Evolutionary conservation across 2,329 filamentous ascomycete genomes (phyloP).

Genomic region (Cadophora malorum): DNA sequence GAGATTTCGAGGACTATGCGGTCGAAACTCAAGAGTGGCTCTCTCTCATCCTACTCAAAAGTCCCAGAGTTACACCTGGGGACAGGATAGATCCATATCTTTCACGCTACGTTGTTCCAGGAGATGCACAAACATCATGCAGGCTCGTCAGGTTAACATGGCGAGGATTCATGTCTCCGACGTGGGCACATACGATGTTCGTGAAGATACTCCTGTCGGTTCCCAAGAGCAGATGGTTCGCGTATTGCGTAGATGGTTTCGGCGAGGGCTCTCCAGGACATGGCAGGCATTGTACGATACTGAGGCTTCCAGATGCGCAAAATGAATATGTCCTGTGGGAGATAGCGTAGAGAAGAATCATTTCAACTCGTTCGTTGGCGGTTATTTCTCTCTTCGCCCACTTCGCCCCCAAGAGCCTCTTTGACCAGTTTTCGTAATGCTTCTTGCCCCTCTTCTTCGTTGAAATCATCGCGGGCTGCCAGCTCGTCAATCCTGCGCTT

Average conservation of each 20-base stretch:
- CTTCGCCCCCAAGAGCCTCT: slow-evolving; percentile 76
- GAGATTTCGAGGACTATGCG: slow-evolving; percentile 66
- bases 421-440: slow-evolving; percentile 80
- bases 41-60: slow-evolving; percentile 68
- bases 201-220: slow-evolving; percentile 53
- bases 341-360: slow-evolving; percentile 43
- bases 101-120: slow-evolving; percentile 68
- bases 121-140: slow-evolving; percentile 29
- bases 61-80: slow-evolving; percentile 62
- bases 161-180: slow-evolving; percentile 62
- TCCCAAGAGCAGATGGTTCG: slow-evolving; percentile 60
- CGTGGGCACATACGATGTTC: slow-evolving; percentile 58
- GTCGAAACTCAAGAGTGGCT: slow-evolving; percentile 77
- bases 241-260: slow-evolving; percentile 59
- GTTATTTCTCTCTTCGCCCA: slow-evolving; percentile 69
- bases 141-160: slow-evolving; percentile 60
- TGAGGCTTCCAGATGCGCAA: slow-evolving; percentile 56
- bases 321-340: slow-evolving; percentile 68
- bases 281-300: slow-evolving; percentile 58
- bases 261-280: slow-evolving; percentile 52
- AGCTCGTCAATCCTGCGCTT: slow-evolving; percentile 87
- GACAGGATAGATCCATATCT: slow-evolving; percentile 73
- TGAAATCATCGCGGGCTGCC: slow-evolving; percentile 82
- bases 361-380: slow-evolving; percentile 64
- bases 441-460: slow-evolving; percentile 79